Conservation (phyloP, 164 flowering plant genomes). For the Chimonanthus praecox region DNA sequence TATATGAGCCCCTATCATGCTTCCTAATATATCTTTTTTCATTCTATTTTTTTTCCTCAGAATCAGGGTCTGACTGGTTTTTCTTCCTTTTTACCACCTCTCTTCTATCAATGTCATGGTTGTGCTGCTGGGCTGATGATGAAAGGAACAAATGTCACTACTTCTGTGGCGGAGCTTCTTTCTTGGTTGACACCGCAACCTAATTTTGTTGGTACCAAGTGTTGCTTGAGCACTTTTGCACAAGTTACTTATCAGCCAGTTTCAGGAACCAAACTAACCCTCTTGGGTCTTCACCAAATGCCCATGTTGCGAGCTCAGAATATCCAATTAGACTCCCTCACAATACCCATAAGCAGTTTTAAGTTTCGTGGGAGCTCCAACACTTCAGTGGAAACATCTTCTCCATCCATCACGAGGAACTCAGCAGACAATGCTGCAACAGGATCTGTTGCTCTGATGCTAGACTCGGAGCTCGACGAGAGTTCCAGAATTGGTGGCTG, state of each 20-base stretch:
- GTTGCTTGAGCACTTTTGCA: constrained; percentile 62
- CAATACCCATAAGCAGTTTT: constrained; percentile 42
- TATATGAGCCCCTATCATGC: neutral
- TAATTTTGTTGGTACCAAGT: constrained; percentile 23
- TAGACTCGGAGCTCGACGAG: constrained; percentile 69
- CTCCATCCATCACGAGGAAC: constrained; percentile 13
- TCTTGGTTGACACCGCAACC: constrained; percentile 28
- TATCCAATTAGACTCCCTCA: constrained; percentile 31
- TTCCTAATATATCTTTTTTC: neutral
- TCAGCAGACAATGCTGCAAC: constrained; percentile 9
- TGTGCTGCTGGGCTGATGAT: constrained; percentile 49
- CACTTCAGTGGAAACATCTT: constrained; percentile 21
- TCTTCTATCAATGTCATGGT: constrained; percentile 42
- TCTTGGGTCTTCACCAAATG: constrained; percentile 50
- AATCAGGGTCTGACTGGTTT: constrained; percentile 44
- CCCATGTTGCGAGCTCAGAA: constrained; percentile 24
- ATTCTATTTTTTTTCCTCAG: constrained; percentile 28
- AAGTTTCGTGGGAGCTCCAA: constrained; percentile 17
- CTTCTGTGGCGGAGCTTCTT: constrained; percentile 65
- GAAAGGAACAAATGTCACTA: constrained; percentile 57
- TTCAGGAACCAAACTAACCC: constrained; percentile 46
- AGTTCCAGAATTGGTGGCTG: constrained; percentile 59
- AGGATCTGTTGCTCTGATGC: constrained; percentile 53
- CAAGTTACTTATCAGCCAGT: constrained; percentile 56
- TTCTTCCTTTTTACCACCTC: constrained; percentile 60